Evolutionary conservation across 2,329 filamentous ascomycete genomes (phyloP), one percentile per base, ranked within the genome.

Genomic region (Pseudopyricularia javanii): DNA sequence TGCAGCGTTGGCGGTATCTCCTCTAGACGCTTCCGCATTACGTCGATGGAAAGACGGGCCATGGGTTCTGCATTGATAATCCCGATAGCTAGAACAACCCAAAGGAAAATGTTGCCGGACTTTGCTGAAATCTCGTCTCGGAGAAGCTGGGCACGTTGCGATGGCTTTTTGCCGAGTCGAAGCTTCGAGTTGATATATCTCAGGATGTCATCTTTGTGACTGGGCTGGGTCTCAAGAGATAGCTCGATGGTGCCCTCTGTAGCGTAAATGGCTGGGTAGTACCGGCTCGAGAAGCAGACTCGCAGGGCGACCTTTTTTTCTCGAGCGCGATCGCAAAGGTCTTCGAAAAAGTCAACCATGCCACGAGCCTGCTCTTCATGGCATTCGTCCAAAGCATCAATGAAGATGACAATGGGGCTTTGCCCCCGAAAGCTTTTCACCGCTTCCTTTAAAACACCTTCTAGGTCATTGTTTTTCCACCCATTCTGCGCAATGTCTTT

Each of bases 381-480:
- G 53, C 72, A 75, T 56, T 77, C 74, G 40, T 78, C 74, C 1
- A 77, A 61, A 0, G 74, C 74, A 51, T 76, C 73, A 1, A 69
- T 58, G 24, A 65, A 68, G 0, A 59, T 62, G 0, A 54, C 53
- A 8, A 60, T 30, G 7, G 35, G 15, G 3, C 33, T 15, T 6
- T 24, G 24, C 2, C 49, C 47, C n/a, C n/a, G n/a, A n/a, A 62
- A 54, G 2, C n/a, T 47, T 7, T 28, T 26, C 0, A 63, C 43
- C 2, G 57, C 56, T 22, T 56, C 17, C 8, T 28, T 50, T 14
- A 63, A 57, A 2, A 56, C 28, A 5, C 15, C 11, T 22, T 57
- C 48, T 7, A 59, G 34, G 0, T 30, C 7, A n/a, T 53, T 53
- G 3, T 53, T 14, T 12, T 5, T 32, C 55, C 56, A 59, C 9